Base-by-base conservation (phyloP, 345 rosid species). In the Jatropha curcas region DNA sequence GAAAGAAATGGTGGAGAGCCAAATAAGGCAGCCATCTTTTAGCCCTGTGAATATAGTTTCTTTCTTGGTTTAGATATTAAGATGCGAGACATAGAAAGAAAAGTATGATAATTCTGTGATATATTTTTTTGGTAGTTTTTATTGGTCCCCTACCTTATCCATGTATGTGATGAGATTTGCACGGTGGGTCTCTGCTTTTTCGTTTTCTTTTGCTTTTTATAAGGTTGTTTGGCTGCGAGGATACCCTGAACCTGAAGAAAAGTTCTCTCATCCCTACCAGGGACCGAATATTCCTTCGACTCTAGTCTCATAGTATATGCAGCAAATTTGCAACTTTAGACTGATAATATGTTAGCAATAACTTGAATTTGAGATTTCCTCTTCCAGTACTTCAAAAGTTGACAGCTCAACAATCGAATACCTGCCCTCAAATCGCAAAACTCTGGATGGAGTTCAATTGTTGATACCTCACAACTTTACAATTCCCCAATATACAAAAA, bases 21-120 rank as follows among this genome's bases (percentile, higher is more conserved):
- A 34, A 82, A 82, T 76, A 85, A 74, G 34, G 86, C 57, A 10
- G 88, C 86, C 90, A 85, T 86, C n/a, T 75, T 75, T 77, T 16
- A 28, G 69, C 28, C 25, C 0, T 65, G n/a, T 0, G 8, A 52
- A 50, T 28, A 31, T 71, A 7, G 31, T 19, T 14, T 17, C 62
- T 19, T 14, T 17, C 62, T 67, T 60, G n/a, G 4, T 4, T 41
- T 2, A 7, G 39, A 48, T 52, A 33, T 39, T 35, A 45, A 46
- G 67, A 64, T 30, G 12, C n/a, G 64, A 43, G 9, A 60, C n/a
- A n/a, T n/a, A 2, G 2, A 3, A 45, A 48, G 8, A 37, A 25
- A 72, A 58, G 13, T 31, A 33, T 62, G 11, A 7, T 14, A 25
- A 22, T 9, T 64, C 0, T 45, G n/a, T n/a, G n/a, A n/a, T n/a